A percentile compares a stretch with the other conserved stretches of the same genome.
Evolutionary conservation across 1,284 basidiomycete species (phyloP).

Genomic region (Megacollybia platyphylla): DNA sequence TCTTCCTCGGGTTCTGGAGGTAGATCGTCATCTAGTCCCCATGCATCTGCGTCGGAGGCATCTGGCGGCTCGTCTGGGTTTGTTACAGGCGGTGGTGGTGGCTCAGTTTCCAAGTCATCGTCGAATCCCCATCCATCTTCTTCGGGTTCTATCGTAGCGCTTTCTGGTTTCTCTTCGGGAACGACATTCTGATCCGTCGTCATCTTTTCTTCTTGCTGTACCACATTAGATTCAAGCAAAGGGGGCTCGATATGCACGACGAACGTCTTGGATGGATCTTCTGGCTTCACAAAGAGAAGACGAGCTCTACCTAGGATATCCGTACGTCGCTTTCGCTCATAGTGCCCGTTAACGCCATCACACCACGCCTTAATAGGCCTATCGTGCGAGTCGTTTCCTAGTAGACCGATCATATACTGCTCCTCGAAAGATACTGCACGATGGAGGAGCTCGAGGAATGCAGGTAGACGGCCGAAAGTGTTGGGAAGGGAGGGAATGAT

Average conservation of each 20-base stretch:
- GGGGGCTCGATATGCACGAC: constrained; percentile 21
- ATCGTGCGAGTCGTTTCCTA: constrained; percentile 36
- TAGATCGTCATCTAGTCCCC: constrained; percentile 9
- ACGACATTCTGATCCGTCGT: constrained; percentile 2
- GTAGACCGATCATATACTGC: constrained; percentile 31
- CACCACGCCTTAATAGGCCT: constrained; percentile 49
- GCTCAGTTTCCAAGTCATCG: constrained; percentile 8
- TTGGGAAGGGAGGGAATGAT: constrained; percentile 42
- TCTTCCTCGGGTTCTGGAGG: constrained; percentile 12
- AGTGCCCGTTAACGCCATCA: constrained; percentile 51
- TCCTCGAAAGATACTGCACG: constrained; percentile 53
- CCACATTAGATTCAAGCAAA: constrained; percentile 14
- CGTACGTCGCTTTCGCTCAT: constrained; percentile 56
- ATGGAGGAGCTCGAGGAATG: constrained; percentile 45
- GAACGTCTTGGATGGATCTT: constrained; percentile 21
- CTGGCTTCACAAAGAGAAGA: constrained; percentile 26
- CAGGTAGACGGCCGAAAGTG: constrained; percentile 25
- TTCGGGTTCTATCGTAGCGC: constrained; percentile 14
- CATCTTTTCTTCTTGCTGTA: constrained; percentile 12
- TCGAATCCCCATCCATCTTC: constrained; percentile 47
- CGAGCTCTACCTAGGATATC: constrained; percentile 49
- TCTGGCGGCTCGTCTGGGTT: constrained; percentile 9
- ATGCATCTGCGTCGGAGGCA: constrained; percentile 8
- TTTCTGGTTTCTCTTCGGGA: constrained; percentile 8
- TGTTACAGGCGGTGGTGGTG: constrained; percentile 8